phyloP scores from a whole-genome alignment of 805 yeast species.

The Hanseniaspora jakobsenii region DNA sequence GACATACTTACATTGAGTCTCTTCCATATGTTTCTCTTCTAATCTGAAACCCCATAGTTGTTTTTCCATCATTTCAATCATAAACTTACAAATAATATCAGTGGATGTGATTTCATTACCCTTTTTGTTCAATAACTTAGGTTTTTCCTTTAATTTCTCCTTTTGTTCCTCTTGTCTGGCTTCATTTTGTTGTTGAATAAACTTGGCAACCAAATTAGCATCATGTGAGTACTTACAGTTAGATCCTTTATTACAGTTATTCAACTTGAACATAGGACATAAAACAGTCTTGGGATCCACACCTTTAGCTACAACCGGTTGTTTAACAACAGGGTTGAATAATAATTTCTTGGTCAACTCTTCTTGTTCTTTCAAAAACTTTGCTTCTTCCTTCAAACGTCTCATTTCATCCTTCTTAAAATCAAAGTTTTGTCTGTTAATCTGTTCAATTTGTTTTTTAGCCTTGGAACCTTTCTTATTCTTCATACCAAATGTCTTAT shows the following conservation, averaged over 20 bases:
- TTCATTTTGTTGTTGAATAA: slow-evolving; percentile 80
- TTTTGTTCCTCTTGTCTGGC: slow-evolving; percentile 54
- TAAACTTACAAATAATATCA: slow-evolving; percentile 83
- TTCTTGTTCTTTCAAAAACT: slow-evolving; percentile 83
- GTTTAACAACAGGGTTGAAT: slow-evolving; percentile 49
- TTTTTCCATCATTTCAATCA: slow-evolving; percentile 85
- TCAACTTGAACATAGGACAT: slow-evolving; percentile 80
- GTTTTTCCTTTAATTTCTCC: slow-evolving; percentile 97
- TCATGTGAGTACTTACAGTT: slow-evolving; percentile 92
- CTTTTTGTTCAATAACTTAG: slow-evolving; percentile 79
- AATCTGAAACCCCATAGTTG: slow-evolving; percentile 16
- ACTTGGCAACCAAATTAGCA: slow-evolving; percentile 77
- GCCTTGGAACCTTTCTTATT: slow-evolving; percentile 90
- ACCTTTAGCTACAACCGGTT: slow-evolving; percentile 86
- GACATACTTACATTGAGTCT: slow-evolving; percentile 84
- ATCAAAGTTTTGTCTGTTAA: slow-evolving; percentile 47
- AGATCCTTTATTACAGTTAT: slow-evolving; percentile 68
- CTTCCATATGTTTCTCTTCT: slow-evolving; percentile 34
- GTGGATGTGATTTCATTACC: slow-evolving; percentile 92
- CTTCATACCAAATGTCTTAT: slow-evolving; percentile 90
- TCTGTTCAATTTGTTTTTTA: slow-evolving; percentile 58
- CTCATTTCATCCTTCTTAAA: slow-evolving; percentile 67
- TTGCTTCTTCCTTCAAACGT: slow-evolving; percentile 58
- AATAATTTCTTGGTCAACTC: slow-evolving; percentile 75
- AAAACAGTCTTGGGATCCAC: slow-evolving; percentile 92